Conservation (phyloP, 768 basidiomycete genomes). For the Macrolepiota dolichaula region DNA sequence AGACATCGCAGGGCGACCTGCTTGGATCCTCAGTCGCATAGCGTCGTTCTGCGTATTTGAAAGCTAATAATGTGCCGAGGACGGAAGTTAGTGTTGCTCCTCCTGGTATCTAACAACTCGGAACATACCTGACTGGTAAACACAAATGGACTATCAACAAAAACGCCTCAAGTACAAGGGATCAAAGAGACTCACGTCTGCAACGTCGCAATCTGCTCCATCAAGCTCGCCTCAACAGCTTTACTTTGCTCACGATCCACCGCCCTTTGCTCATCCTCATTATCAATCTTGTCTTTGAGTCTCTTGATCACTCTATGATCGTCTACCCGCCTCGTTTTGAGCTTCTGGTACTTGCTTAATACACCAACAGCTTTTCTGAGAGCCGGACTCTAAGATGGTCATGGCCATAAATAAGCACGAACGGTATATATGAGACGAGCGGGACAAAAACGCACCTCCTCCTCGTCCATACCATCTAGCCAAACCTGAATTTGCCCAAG, state of each 20-base stretch:
- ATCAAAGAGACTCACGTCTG: conserved; percentile 22
- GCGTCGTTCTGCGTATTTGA: not conserved
- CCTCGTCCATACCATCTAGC: conserved; percentile 39
- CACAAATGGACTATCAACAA: not conserved
- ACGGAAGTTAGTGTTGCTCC: not conserved
- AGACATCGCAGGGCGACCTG: not conserved
- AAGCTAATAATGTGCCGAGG: not conserved
- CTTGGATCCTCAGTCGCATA: not conserved
- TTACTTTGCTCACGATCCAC: conserved; percentile 31
- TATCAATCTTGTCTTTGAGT: conserved; percentile 26
- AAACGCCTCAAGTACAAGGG: not conserved
- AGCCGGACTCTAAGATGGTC: conserved; percentile 16
- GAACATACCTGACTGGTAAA: conserved; percentile 6
- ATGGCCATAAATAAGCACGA: not conserved
- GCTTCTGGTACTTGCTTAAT: conserved; percentile 34
- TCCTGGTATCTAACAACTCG: not conserved
- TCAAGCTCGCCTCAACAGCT: conserved; percentile 33
- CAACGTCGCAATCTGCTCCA: conserved; percentile 28
- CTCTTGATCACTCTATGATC: conserved; percentile 28
- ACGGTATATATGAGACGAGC: not conserved
- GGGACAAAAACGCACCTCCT: conserved; percentile 31
- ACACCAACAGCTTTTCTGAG: conserved; percentile 32
- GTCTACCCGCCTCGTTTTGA: conserved; percentile 30
- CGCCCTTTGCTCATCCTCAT: conserved; percentile 23
- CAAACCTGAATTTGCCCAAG: conserved; percentile 49